A percentile compares a stretch with the other conserved stretches of the same genome.
phyloP scores from a whole-genome alignment of 352 stramenopile genomes.

The Globisporangium megalacanthum region DNA sequence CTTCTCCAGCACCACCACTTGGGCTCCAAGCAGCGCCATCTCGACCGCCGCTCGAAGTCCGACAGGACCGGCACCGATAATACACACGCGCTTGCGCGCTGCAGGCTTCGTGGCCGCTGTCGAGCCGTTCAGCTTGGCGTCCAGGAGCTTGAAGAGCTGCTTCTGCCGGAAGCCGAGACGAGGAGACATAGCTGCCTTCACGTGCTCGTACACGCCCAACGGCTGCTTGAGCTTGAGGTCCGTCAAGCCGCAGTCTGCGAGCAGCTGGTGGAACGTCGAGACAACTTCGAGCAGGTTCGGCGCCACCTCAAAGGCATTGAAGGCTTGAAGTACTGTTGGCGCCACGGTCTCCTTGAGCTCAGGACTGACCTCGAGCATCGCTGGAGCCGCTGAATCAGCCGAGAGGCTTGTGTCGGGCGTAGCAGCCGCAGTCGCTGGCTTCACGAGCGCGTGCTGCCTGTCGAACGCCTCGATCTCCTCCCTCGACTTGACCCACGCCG shows the following conservation, averaged over 20 bases:
- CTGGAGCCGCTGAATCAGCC: conserved; percentile 5
- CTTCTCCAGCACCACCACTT: conserved; percentile 81
- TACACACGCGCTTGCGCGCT: conserved; percentile 62
- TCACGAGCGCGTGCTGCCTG: conserved; percentile 8
- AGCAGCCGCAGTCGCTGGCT: not conserved
- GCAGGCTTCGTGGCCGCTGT: conserved; percentile 55
- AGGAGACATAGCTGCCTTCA: conserved; percentile 47
- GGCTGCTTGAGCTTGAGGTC: conserved; percentile 45
- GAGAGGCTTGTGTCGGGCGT: not conserved
- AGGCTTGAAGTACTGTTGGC: conserved; percentile 42
- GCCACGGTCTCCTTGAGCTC: conserved; percentile 31
- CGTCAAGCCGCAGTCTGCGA: conserved; percentile 47
- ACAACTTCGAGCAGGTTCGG: conserved; percentile 61
- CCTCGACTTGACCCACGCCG: conserved; percentile 32
- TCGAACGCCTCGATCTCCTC: conserved; percentile 35
- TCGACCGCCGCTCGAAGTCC: conserved; percentile 73
- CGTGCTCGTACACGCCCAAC: conserved; percentile 58
- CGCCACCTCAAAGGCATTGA: conserved; percentile 54
- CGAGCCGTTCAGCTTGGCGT: conserved; percentile 44
- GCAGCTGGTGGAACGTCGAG: conserved; percentile 45
- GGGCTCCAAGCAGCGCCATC: conserved; percentile 53
- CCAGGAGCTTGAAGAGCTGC: conserved; percentile 71
- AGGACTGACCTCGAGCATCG: conserved; percentile 21
- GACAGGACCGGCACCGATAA: conserved; percentile 72
- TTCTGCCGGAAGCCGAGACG: conserved; percentile 72